These are phyloP conservation scores for Haplosporangium sp. DNA, from an alignment of 371 early-diverging fungal genomes.

Conservation along the genomic window DNA sequence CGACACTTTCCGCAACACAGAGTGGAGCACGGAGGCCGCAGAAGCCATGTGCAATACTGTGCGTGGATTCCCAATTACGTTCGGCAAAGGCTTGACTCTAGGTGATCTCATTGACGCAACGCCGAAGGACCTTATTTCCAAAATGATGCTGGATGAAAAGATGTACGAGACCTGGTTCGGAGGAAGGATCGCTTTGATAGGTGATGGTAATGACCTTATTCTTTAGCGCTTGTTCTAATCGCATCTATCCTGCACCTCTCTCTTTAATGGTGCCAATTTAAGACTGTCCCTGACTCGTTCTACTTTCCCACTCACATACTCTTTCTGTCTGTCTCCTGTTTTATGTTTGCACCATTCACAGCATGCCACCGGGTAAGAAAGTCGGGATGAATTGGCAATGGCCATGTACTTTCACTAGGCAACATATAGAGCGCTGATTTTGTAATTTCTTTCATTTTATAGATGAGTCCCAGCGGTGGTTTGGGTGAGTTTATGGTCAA, in stretches of 20 bases:
- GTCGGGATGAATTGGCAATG: too few species aligned
- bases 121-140: slow-evolving; percentile 30
- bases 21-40: slow-evolving; percentile 13
- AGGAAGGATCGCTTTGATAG: slow-evolving; percentile 37
- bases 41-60: slow-evolving; percentile 11
- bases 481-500: not conserved
- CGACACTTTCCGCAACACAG: slow-evolving; percentile 1
- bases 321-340: too few species aligned
- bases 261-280: too few species aligned
- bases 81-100: too few species aligned
- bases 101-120: slow-evolving; percentile 1
- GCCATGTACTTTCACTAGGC: too few species aligned
- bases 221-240: not conserved
- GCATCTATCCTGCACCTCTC: too few species aligned
- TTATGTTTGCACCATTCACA: too few species aligned
- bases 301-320: too few species aligned
- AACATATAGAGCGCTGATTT: too few species aligned
- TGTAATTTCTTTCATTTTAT: too few species aligned
- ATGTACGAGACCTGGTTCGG: slow-evolving; percentile 36
- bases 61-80: not conserved
- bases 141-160: slow-evolving; percentile 44
- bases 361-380: too few species aligned
- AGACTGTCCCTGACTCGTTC: too few species aligned
- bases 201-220: slow-evolving; percentile 16
- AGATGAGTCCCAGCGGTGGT: slow-evolving; percentile 15